Conservation (phyloP, 257 asterid genomes). For the Marsdenia floribunda region DNA sequence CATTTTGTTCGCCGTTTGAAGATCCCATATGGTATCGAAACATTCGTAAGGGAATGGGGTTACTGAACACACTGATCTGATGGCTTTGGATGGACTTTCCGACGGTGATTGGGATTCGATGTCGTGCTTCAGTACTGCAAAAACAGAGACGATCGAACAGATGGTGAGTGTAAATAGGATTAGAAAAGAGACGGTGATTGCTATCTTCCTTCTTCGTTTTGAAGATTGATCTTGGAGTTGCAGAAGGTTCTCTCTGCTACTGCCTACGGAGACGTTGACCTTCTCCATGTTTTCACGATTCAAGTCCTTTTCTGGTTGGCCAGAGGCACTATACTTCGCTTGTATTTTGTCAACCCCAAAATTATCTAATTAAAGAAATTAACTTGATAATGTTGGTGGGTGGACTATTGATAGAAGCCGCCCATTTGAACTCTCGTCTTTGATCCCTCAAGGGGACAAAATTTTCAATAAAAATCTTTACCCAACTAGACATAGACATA, state of each 20-base stretch:
- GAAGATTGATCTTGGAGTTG: constrained; percentile 13
- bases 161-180: constrained; percentile 5
- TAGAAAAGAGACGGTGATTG: neutral
- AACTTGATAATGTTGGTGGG: too few relatives aligned
- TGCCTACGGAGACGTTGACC: neutral
- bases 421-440: too few relatives aligned
- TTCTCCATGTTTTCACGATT: neutral
- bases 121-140: constrained; percentile 7
- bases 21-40: neutral
- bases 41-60: neutral
- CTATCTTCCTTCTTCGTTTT: constrained; percentile 3
- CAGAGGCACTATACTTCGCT: too few relatives aligned
- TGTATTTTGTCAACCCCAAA: too few relatives aligned
- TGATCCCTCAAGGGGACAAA: too few relatives aligned
- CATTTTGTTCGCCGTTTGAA: neutral
- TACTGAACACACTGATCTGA: constrained; percentile 9
- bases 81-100: constrained; percentile 1
- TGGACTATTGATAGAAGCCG: too few relatives aligned
- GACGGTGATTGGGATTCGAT: constrained; percentile 12
- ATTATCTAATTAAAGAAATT: too few relatives aligned
- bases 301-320: neutral
- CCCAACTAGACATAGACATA: too few relatives aligned
- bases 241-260: neutral
- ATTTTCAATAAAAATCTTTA: too few relatives aligned
- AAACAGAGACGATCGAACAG: constrained; percentile 9